phyloP scores from a whole-genome alignment of 2,329 filamentous ascomycete genomes.

The Dactylellina cionopaga region DNA sequence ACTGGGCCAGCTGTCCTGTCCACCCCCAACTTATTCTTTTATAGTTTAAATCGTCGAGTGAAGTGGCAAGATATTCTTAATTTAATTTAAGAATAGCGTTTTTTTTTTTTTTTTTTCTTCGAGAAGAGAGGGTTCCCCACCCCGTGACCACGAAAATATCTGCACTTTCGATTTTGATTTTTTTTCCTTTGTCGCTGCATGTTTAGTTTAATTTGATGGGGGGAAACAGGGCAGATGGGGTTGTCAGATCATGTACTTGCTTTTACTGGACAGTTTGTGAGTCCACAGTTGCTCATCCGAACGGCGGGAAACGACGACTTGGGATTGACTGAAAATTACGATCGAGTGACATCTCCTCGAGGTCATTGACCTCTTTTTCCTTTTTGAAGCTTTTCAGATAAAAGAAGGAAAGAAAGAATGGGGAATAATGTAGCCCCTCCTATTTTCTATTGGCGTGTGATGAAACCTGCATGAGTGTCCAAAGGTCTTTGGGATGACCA shows the following conservation, averaged over 20 bases:
- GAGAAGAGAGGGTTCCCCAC: too few relatives aligned
- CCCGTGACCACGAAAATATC: conserved; percentile 16
- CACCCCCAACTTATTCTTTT: conserved; percentile 7
- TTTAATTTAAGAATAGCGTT: not conserved
- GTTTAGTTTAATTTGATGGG: conserved; percentile 4
- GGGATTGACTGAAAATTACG: conserved; percentile 35
- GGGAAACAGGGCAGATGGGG: not conserved
- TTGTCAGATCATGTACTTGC: too few relatives aligned
- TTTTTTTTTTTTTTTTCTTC: conserved; percentile 17
- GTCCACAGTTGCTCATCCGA: conserved; percentile 15
- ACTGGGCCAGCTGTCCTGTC: conserved; percentile 26
- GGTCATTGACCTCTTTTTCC: conserved; percentile 36
- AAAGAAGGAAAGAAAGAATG: too few relatives aligned
- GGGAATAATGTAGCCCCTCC: conserved; percentile 23
- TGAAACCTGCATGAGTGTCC: conserved; percentile 43
- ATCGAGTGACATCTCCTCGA: not conserved
- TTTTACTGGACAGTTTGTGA: too few relatives aligned
- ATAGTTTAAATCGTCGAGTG: not conserved
- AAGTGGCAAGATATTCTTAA: conserved; percentile 2
- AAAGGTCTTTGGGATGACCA: conserved; percentile 48
- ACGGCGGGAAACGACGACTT: conserved; percentile 1
- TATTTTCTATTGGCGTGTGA: conserved; percentile 36
- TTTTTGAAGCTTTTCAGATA: conserved; percentile 9
- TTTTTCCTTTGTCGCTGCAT: not conserved
- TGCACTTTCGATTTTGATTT: not conserved